Evolutionary conservation across 1,139 yeast genomes (phyloP).

Genomic region (Meyerozyma elateridarum): DNA sequence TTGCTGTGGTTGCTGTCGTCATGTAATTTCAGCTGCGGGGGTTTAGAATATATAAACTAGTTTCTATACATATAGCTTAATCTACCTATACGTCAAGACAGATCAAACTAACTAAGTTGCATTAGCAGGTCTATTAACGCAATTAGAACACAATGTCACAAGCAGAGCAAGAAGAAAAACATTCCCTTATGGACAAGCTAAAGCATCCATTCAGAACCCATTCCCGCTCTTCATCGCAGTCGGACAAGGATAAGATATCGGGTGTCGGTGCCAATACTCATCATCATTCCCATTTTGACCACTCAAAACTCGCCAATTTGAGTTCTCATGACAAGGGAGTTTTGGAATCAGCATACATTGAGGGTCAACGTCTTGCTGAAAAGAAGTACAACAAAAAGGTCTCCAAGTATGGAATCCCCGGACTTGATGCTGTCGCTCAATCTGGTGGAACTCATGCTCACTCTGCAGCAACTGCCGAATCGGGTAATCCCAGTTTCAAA

Average conservation of each 20-base stretch:
- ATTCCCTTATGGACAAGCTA: slow-evolving; percentile 22
- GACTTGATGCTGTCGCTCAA: slow-evolving; percentile 6
- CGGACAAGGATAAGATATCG: slow-evolving; percentile 9
- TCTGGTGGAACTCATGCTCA: slow-evolving; percentile 5
- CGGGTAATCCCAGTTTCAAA: too few species aligned
- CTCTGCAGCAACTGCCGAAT: neutral
- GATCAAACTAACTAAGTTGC: too few species aligned
- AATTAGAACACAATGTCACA: slow-evolving; percentile 8
- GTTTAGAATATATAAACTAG: too few species aligned
- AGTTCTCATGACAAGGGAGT: slow-evolving; percentile 6
- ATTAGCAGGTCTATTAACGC: too few species aligned
- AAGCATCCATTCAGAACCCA: slow-evolving; percentile 26
- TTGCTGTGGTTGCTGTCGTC: slow-evolving; percentile 5
- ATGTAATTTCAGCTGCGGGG: slow-evolving; percentile 4
- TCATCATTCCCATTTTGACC: neutral
- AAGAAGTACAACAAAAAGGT: slow-evolving; percentile 8
- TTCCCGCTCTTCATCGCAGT: slow-evolving; percentile 17
- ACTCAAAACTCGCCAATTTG: slow-evolving; percentile 8
- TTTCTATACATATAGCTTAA: too few species aligned
- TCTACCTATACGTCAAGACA: too few species aligned
- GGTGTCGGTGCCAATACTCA: slow-evolving; percentile 6
- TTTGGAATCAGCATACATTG: slow-evolving; percentile 19
- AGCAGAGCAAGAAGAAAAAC: slow-evolving; percentile 15
- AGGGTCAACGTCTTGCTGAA: slow-evolving; percentile 21
- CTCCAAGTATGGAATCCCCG: slow-evolving; percentile 5